phyloP scores from a whole-genome alignment of 768 basidiomycete species.

The Cantharellus anzutake region DNA sequence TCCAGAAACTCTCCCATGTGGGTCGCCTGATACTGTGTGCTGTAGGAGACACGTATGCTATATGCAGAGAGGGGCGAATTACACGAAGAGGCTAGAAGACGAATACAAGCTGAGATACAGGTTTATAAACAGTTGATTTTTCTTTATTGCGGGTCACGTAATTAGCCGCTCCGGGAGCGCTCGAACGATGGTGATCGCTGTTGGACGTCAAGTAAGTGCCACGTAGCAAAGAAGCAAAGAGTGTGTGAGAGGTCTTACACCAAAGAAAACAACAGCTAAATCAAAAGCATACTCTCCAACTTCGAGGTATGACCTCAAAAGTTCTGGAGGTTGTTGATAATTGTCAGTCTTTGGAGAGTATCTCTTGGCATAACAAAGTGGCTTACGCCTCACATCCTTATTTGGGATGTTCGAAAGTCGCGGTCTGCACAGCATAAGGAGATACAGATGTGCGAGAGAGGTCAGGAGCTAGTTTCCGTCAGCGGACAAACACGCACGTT shows the following conservation, averaged over 20 bases:
- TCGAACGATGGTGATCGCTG: constrained; percentile 65
- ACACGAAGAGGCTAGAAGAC: no score
- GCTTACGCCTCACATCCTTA: constrained; percentile 73
- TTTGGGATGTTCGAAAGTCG: constrained; percentile 60
- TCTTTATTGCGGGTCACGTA: no score
- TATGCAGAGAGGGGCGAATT: no score
- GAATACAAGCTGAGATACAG: no score
- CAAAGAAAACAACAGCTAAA: constrained; percentile 67
- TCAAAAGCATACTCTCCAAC: constrained; percentile 73
- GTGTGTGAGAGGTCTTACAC: constrained; percentile 29
- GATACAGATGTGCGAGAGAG: neutral
- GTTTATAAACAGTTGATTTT: no score
- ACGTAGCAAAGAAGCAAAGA: constrained; percentile 4
- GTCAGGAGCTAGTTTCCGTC: neutral
- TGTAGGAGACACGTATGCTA: no score
- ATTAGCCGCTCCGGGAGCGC: constrained; percentile 19
- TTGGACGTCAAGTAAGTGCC: neutral
- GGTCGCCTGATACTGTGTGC: no score
- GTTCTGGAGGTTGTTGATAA: constrained; percentile 24
- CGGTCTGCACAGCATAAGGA: constrained; percentile 28
- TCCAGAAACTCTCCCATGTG: no score
- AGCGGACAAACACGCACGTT: constrained; percentile 35
- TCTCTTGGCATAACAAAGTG: neutral
- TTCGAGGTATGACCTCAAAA: constrained; percentile 63
- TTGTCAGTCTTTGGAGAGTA: neutral